Evolutionary conservation across 2,329 filamentous ascomycete genomes (phyloP), one percentile per base, ranked within the genome.

Genomic region (Elsinoe necatrix): DNA sequence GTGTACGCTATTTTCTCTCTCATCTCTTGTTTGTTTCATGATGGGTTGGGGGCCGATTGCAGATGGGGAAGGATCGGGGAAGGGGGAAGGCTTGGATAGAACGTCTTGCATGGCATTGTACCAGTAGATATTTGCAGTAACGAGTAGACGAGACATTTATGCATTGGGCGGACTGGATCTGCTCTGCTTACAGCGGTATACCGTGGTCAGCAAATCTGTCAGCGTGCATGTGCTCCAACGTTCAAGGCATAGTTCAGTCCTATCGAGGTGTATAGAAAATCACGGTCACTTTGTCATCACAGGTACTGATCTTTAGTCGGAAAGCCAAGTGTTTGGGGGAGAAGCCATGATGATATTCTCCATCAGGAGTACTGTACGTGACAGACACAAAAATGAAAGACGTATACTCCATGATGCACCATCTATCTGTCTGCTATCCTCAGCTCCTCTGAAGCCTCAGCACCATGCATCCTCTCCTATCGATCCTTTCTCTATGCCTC

Each of bases 401-500:
- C 48, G 31, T 47, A 37, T 23, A 56, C 54, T 56, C 54, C 54
- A 56, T 56, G 41, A 47, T 56, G 54, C 54, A 56, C 41, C 54
- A 42, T 55, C 39, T 55, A 52, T 52, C 48, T 29, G 27, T 50
- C 29, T 52, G 48, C 48, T 37, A 52, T 52, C 48, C 48, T 52
- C 48, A 18, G 20, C 48, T 20, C 20, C 16, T 25, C 18, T 52
- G 14, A 25, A 34, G 48, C 31, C 48, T 52, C 48, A 52, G 48
- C 48, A 52, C 34, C 29, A 29, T 52, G 48, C 48, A 52, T 52
- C 25, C 48, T 37, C 25, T 27, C 18, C 6, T 14, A 3, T n/a
- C 14, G 9, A 29, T 37, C 29, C 23, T 11, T 45, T 41, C 47
- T 57, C 61, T 68, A 68, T 61, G 67, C 68, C 65, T 69, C 67